Evolutionary conservation across 257 asterid species (phyloP).

Genomic region (Euphrasia confusa): DNA sequence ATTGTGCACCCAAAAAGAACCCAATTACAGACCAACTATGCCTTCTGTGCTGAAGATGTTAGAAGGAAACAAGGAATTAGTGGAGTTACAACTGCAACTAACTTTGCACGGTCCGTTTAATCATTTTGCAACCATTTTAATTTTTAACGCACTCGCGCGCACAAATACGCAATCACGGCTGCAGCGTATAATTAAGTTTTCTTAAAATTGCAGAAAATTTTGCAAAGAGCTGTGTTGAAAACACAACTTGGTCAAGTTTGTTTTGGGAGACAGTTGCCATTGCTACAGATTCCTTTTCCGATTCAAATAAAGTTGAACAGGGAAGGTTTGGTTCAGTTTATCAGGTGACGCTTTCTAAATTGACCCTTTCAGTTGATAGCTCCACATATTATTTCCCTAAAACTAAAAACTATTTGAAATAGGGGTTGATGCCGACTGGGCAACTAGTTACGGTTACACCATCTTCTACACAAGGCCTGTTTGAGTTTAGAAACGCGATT

Average conservation of each 20-base stretch:
- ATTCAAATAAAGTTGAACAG: constrained; percentile 8
- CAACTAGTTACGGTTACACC: constrained; percentile 10
- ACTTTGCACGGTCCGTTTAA: not conserved
- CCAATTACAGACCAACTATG: constrained; percentile 16
- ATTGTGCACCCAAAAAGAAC: constrained; percentile 20
- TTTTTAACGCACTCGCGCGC: not conserved
- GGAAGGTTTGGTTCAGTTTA: constrained; percentile 2
- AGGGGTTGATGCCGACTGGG: constrained; percentile 25
- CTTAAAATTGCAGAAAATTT: constrained; percentile 7
- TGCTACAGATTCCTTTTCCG: constrained; percentile 22
- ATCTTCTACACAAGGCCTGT: not conserved
- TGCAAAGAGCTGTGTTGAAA: not conserved
- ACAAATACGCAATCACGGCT: not conserved
- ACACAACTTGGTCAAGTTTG: constrained; percentile 15
- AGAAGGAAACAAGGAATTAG: constrained; percentile 1
- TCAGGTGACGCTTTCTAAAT: not conserved
- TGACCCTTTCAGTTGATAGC: not conserved
- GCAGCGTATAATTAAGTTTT: not conserved
- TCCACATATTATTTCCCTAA: not conserved
- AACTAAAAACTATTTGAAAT: not conserved
- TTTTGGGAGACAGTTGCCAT: constrained; percentile 17
- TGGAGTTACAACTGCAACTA: not conserved
- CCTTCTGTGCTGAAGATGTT: constrained; percentile 11
- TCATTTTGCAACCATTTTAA: not conserved
- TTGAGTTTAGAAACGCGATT: constrained; percentile 13